Conservation (phyloP, 2,329 filamentous ascomycete species). For the Colletotrichum orchidophilum region DNA sequence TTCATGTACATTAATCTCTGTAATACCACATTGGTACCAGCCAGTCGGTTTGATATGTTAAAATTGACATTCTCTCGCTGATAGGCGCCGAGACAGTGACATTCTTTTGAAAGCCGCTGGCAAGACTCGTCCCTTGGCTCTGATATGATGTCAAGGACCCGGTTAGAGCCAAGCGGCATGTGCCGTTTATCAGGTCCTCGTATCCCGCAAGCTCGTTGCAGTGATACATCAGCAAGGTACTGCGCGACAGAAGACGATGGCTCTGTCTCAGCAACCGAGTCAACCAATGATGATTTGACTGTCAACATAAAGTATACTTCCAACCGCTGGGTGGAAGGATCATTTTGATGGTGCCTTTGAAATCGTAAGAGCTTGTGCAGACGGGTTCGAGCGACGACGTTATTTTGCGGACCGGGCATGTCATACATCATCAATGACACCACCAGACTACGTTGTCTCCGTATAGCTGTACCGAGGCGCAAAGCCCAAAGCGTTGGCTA, state of each 20-base stretch:
- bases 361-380: background rate
- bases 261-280: background rate
- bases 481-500: background rate
- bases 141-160: background rate
- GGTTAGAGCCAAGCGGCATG: background rate
- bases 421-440: background rate
- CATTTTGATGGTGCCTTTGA: background rate
- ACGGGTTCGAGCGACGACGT: background rate
- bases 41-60: background rate
- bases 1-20: background rate
- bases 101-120: background rate
- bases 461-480: background rate
- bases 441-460: background rate
- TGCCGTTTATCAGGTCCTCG: background rate
- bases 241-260: background rate
- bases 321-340: background rate
- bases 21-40: slow-evolving; percentile 8
- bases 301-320: background rate
- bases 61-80: background rate
- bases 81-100: background rate
- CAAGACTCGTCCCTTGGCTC: background rate
- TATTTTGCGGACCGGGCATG: background rate
- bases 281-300: background rate
- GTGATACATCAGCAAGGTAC: background rate
- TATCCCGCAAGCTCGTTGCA: slow-evolving; percentile 5